Evolutionary conservation across 2,329 filamentous ascomycete species (phyloP), one percentile per base, ranked within the genome.

Genomic region (Pseudogymnoascus sp.): DNA sequence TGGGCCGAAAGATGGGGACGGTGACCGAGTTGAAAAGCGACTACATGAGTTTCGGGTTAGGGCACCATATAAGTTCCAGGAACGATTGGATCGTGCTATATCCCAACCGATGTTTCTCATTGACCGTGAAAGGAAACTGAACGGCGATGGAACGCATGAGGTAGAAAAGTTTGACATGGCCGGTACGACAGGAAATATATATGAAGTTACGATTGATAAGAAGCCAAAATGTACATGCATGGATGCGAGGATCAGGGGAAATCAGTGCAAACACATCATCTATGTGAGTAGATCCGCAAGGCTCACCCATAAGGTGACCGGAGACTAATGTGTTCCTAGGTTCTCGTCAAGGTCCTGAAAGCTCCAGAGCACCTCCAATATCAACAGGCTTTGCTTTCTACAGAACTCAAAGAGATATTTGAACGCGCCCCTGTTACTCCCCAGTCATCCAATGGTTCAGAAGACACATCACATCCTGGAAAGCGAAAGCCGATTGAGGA

Each of bases 251-350:
- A 63, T 54, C 34, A 81, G 81, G 62, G 80, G 82, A 4, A 80
- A 82, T 47, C 80, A 84, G 66, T 88, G 84, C 77, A 87, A 87
- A 68, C 84, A 87, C 65, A 79, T 85, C 43, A 72, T 82, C 50
- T 86, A 85, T 67, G 81, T 81, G 74, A 63, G 73, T 58, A 59
- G 7, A 34, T 38, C 34, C 37, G 7, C 47, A 61, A 38, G 9
- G 16, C 22, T 11, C 6, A 60, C 58, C 57, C 65, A 32, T 62
- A 20, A 18, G 28, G 28, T 5, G 28, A 8, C 41, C n/a, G 62
- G 63, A 7, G 59, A 61, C 60, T 63, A 64, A 61, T 63, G 22
- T 11, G 32, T 25, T 22, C 62, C 59, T 60, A 78, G 77, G 77
- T 84, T 20, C 77, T 86, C 61, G 71, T 80, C 57, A 79, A 81